Evolutionary conservation across 345 rosid genomes (phyloP), one percentile per base, ranked within the genome.

Genomic region (Ricinus communis): DNA sequence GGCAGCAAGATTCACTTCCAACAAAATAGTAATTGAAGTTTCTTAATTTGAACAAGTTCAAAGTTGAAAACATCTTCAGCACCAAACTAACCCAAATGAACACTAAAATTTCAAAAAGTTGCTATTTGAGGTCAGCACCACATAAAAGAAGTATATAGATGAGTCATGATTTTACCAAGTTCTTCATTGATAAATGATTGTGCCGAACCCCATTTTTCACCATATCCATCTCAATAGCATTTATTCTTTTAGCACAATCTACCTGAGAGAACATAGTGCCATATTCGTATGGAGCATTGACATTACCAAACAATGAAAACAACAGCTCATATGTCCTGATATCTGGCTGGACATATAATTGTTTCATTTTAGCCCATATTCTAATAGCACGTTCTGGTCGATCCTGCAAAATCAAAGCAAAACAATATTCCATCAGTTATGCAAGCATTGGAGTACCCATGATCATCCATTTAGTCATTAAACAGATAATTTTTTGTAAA

Each of bases 211-310:
- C 87, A 71, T 89, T 87, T 75, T 75, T 81, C 2, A 77, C 76
- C 99, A 92, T 92, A 78, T 90, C 93, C 84, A 56, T 77, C 76
- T 88, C 96, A 67, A 92, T 83, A 72, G 87, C 82, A 3, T 82
- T 80, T 75, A 92, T 84, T 82, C 99, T 83, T 83, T 84, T 88
- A 54, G 80, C 81, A 71, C 74, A 82, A 31, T 84, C 88, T 70
- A 71, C 82, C 65, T 81, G 87, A 22, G 97, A 90, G 66, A 78
- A 75, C 77, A 80, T 75, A 77, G 78, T 69, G 60, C 90, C 91
- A 30, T 77, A 76, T 84, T 90, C 93, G 59, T 92, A 88, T 2
- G 96, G 97, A 74, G 85, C 85, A 81, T 86, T 87, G 64, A 85
- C 87, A 53, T 78, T 82, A 73, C 90, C 93, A 80, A 94, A 87